phyloP scores from a whole-genome alignment of 306 rosid genomes.

The Corylus avellana region DNA sequence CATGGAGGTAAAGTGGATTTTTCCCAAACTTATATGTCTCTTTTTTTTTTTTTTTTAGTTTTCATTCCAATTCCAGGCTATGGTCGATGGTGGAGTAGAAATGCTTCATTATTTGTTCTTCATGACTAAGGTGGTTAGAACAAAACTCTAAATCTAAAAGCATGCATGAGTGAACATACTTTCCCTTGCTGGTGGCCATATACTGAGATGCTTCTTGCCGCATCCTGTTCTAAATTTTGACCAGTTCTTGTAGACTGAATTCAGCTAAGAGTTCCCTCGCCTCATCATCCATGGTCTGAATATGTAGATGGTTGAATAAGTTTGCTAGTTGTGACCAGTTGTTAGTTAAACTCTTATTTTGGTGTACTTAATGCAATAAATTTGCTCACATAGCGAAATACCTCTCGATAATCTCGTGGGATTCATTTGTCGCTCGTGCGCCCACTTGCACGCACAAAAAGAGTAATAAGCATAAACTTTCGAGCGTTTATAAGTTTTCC shows the following conservation, averaged over 20 bases:
- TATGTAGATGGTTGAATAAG: not conserved
- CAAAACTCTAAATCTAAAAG: not conserved
- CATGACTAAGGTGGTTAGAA: conserved; percentile 22
- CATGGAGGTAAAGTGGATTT: too few relatives aligned
- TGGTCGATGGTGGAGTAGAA: conserved; percentile 30
- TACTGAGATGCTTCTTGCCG: too few relatives aligned
- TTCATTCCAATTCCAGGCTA: conserved; percentile 50
- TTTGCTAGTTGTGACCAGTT: not conserved
- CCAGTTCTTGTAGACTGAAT: not conserved
- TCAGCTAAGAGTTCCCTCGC: not conserved
- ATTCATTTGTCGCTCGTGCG: not conserved
- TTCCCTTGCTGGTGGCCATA: too few relatives aligned
- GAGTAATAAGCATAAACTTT: not conserved
- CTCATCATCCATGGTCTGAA: not conserved
- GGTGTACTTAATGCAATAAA: not conserved
- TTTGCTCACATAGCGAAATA: not conserved
- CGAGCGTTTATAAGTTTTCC: not conserved
- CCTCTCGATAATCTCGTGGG: not conserved
- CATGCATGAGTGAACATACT: not conserved
- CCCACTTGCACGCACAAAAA: not conserved
- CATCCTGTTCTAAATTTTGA: not conserved
- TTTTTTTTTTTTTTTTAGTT: not conserved
- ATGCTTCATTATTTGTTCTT: not conserved
- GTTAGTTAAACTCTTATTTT: not conserved
- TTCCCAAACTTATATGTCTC: too few relatives aligned